Conservation (phyloP, 75 land plant species). For the Picea sitchensis region DNA sequence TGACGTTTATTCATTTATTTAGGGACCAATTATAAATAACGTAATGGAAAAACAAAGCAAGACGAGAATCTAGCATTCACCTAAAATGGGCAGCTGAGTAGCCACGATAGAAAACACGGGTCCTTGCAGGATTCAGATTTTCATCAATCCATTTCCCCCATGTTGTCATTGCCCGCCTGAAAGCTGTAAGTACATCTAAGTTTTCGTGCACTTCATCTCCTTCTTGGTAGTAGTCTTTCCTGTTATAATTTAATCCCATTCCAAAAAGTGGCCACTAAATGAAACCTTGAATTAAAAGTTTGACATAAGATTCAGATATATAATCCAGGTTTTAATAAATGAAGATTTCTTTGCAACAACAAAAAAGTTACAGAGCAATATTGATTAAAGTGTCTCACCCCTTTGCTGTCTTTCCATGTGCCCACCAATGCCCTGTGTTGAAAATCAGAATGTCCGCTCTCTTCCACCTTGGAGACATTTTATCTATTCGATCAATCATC, state of each 20-base stretch:
- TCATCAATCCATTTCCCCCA: slow-evolving; percentile 80
- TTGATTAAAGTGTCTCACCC: slow-evolving; percentile 39
- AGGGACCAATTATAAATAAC: too few relatives aligned
- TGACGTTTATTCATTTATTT: neutral
- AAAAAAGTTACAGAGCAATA: slow-evolving; percentile 1
- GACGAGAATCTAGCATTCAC: slow-evolving; percentile 17
- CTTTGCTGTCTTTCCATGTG: slow-evolving; percentile 75
- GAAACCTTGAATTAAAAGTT: neutral
- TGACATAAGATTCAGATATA: neutral
- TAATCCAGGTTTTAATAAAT: neutral
- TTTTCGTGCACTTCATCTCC: slow-evolving; percentile 51
- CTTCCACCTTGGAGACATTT: slow-evolving; percentile 53
- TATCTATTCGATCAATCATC: slow-evolving; percentile 66
- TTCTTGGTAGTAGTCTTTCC: slow-evolving; percentile 73
- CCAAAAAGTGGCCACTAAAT: neutral
- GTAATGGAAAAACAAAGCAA: neutral
- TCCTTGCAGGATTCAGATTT: slow-evolving; percentile 36
- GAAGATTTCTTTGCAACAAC: neutral
- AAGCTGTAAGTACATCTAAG: slow-evolving; percentile 73
- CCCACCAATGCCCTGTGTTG: slow-evolving; percentile 97
- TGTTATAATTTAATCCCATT: slow-evolving; percentile 13
- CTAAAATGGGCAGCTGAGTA: slow-evolving; percentile 88
- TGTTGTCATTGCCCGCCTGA: slow-evolving; percentile 53
- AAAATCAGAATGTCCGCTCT: slow-evolving; percentile 72
- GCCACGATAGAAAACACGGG: slow-evolving; percentile 63